A percentile compares a stretch with the other conserved stretches of the same genome.
These are phyloP conservation scores for Fulvia fulva DNA, from an alignment of 2,329 filamentous ascomycete genomes.

Conservation along the genomic window DNA sequence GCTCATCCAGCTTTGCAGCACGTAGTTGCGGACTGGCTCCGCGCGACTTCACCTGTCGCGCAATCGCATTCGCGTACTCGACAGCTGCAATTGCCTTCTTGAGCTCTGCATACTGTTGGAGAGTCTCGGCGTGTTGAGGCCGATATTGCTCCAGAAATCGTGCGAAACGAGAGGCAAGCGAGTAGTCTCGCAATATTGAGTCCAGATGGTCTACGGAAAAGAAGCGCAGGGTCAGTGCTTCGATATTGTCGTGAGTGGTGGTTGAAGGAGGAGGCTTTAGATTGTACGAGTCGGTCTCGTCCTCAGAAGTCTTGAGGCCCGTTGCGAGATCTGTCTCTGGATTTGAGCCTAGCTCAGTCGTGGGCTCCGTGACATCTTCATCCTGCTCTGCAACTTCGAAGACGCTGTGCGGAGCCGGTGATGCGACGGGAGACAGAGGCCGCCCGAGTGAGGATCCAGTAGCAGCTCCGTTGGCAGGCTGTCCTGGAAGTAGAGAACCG, in stretches of 20 bases:
- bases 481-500: background rate
- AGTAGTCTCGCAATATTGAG: slow-evolving; percentile 38
- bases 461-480: background rate
- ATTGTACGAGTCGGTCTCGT: slow-evolving; percentile 34
- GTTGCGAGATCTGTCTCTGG: background rate
- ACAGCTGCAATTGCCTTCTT: slow-evolving; percentile 42
- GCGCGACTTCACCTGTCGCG: slow-evolving; percentile 30
- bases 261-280: slow-evolving; percentile 38
- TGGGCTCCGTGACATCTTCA: background rate
- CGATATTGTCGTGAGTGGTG: slow-evolving; percentile 29
- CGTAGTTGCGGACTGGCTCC: slow-evolving; percentile 24
- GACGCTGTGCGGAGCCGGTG: slow-evolving; percentile 25
- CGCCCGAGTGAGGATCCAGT: background rate
- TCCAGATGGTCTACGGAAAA: slow-evolving; percentile 44
- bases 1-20: slow-evolving; percentile 36
- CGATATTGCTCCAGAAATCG: slow-evolving; percentile 40
- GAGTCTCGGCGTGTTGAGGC: slow-evolving; percentile 32
- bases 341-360: background rate
- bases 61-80: slow-evolving; percentile 44
- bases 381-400: slow-evolving; percentile 23
- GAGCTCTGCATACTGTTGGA: slow-evolving; percentile 39
- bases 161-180: slow-evolving; percentile 34
- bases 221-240: slow-evolving; percentile 37
- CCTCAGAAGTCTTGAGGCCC: slow-evolving; percentile 4
- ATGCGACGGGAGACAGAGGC: slow-evolving; percentile 19